Conservation (phyloP, 805 yeast species). For the Zygosaccharomyces gambellarensis region DNA sequence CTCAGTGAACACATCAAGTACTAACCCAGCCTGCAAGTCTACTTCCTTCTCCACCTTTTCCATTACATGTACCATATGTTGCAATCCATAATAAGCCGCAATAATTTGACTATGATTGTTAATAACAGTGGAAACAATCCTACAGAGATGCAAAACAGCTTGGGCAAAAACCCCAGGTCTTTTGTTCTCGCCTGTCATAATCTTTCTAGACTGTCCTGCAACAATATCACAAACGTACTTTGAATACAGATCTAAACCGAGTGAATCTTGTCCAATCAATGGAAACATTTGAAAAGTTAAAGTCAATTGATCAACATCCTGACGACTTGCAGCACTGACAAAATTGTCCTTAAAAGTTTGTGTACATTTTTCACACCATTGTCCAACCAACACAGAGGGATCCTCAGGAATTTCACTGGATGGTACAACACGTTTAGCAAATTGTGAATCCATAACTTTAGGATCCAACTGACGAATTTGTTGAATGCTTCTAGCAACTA, state of each 20-base stretch:
- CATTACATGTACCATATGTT: constrained; percentile 61
- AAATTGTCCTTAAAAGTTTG: constrained; percentile 58
- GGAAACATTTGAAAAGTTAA: constrained; percentile 85
- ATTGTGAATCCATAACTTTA: constrained; percentile 53
- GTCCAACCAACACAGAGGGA: constrained; percentile 53
- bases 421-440: constrained; percentile 79
- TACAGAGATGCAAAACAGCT: constrained; percentile 65
- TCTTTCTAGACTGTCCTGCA: constrained; percentile 66
- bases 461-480: constrained; percentile 51
- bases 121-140: constrained; percentile 76
- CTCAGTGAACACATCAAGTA: constrained; percentile 82
- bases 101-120: constrained; percentile 83
- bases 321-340: constrained; percentile 58
- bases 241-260: constrained; percentile 78
- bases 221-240: constrained; percentile 81
- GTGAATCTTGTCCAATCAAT: constrained; percentile 61
- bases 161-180: constrained; percentile 42
- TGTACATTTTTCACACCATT: constrained; percentile 58
- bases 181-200: constrained; percentile 52
- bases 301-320: constrained; percentile 67
- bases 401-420: constrained; percentile 77
- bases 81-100: constrained; percentile 60
- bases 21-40: constrained; percentile 87
- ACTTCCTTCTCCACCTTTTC: constrained; percentile 77
- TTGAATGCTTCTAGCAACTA: constrained; percentile 69